Base-by-base conservation (phyloP, 2,329 filamentous ascomycete genomes). In the Bimuria novae-zelandiae region DNA sequence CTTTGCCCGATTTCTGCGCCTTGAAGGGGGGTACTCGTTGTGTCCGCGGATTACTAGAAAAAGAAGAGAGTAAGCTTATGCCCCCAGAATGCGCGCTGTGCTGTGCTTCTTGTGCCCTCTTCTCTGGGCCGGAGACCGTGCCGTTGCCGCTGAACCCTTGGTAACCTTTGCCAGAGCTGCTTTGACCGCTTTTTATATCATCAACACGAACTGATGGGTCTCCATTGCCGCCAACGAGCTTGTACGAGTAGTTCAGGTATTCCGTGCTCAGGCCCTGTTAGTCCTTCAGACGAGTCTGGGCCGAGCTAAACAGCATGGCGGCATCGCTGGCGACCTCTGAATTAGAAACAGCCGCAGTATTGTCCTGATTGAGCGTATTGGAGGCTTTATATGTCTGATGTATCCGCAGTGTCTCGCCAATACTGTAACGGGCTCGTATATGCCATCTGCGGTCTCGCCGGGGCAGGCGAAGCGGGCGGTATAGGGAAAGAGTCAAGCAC, bases 11-110 rank as follows among this genome's bases (percentile, higher is more conserved):
- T 57, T 88, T 88, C 68, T 92, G 89, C 32, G 93, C 90, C 71
- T 92, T 91, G 80, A 97, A 97, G 63, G 94, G 97, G 63, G 94
- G 90, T 69, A 90, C 92, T 75, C 90, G 87, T 35, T 46, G 43
- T 63, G 90, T 91, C 69, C 92, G 89, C 74, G 92, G 88, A 79
- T 94, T 94, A 64, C 90, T 94, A 66, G 51, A 62, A n/a, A 62
- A 46, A 59, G 55, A 64, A 65, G 60, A 71, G 57, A 62, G 71
- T 73, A 71, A 73, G 71, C 63, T 44, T 59, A 56, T 61, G 60
- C 49, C 61, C 40, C 47, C 46, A 62, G 64, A 59, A 51, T 61
- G 62, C 33, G 54, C 50, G 42, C 57, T 53, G 32, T 55, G 60
- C 42, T 49, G 60, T 22, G 51, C 40, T 30, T 42, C 44, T 4